These are phyloP conservation scores for Stagonosporopsis rhizophila DNA, from an alignment of 2,329 filamentous ascomycete species.

Conservation along the genomic window DNA sequence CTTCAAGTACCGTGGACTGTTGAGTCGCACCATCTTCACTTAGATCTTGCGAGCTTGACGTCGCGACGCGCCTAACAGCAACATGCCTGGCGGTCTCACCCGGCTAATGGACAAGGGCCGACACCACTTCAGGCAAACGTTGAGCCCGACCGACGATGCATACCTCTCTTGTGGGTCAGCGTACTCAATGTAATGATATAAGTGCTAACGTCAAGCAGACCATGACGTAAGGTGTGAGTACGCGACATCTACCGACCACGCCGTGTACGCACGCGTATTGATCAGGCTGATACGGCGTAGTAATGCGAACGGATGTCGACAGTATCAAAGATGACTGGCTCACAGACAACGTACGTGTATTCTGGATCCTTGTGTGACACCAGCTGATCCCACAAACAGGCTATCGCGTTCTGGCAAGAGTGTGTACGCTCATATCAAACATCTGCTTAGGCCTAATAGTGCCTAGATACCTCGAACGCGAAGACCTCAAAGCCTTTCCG, in stretches of 20 bases:
- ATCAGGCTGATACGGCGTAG: conserved; percentile 55
- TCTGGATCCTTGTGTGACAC: neutral
- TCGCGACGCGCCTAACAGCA: conserved; percentile 8
- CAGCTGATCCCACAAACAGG: conserved; percentile 58
- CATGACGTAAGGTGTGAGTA: conserved; percentile 69
- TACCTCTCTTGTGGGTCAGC: conserved; percentile 71
- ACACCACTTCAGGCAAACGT: conserved; percentile 38
- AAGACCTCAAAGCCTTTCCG: conserved; percentile 80
- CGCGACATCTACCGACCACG: conserved; percentile 22
- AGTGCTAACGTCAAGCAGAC: conserved; percentile 55
- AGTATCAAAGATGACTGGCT: conserved; percentile 92
- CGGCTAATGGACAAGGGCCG: conserved; percentile 36
- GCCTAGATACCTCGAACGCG: conserved; percentile 80
- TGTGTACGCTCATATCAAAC: conserved; percentile 51
- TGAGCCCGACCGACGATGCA: conserved; percentile 65
- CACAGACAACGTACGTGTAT: conserved; percentile 78
- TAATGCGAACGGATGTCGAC: conserved; percentile 88
- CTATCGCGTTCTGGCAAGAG: conserved; percentile 98
- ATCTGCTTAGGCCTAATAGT: conserved; percentile 5
- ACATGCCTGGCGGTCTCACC: conserved; percentile 32
- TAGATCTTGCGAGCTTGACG: conserved; percentile 4
- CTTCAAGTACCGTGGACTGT: neutral
- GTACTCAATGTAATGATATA: neutral
- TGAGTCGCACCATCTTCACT: conserved; percentile 8
- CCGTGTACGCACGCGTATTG: neutral